Evolutionary conservation across 805 yeast genomes (phyloP).

Genomic region (Myxozyma geophila): DNA sequence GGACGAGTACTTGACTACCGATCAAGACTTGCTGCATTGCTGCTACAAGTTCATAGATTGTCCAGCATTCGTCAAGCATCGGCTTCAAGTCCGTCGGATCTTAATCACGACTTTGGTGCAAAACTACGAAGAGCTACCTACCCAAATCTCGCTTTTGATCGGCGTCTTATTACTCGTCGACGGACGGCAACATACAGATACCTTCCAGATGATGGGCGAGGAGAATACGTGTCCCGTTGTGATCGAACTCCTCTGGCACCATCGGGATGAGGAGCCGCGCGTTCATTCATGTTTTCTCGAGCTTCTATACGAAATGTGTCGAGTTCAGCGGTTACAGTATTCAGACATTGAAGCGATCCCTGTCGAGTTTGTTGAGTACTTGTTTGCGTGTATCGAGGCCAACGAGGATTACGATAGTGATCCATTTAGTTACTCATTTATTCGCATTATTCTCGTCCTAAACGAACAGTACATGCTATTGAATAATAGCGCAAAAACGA

Average conservation of each 20-base stretch:
- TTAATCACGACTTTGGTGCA: constrained; percentile 45
- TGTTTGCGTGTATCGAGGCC: constrained; percentile 54
- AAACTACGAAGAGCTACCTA: constrained; percentile 32
- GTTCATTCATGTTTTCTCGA: constrained; percentile 55
- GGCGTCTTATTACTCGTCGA: constrained; percentile 54
- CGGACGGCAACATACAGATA: constrained; percentile 50
- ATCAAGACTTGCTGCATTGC: constrained; percentile 50
- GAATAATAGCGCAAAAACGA: constrained; percentile 27
- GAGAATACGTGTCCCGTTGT: constrained; percentile 59
- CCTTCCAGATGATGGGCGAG: constrained; percentile 54
- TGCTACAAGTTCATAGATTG: constrained; percentile 54
- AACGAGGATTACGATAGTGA: constrained; percentile 50
- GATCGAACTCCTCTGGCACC: constrained; percentile 48
- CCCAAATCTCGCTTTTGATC: constrained; percentile 48
- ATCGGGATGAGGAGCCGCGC: constrained; percentile 36
- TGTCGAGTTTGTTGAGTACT: constrained; percentile 52
- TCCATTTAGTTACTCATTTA: constrained; percentile 65
- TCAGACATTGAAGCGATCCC: constrained; percentile 52
- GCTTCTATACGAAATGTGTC: constrained; percentile 60
- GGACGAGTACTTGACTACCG: constrained; percentile 40
- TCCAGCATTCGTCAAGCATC: constrained; percentile 58
- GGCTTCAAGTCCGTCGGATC: constrained; percentile 50
- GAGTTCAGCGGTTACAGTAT: constrained; percentile 52
- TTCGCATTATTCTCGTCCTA: constrained; percentile 70
- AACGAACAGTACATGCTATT: constrained; percentile 88